Evolutionary conservation across 2,329 filamentous ascomycete species (phyloP), one percentile per base, ranked within the genome.

Genomic region (Botrytis fabae): DNA sequence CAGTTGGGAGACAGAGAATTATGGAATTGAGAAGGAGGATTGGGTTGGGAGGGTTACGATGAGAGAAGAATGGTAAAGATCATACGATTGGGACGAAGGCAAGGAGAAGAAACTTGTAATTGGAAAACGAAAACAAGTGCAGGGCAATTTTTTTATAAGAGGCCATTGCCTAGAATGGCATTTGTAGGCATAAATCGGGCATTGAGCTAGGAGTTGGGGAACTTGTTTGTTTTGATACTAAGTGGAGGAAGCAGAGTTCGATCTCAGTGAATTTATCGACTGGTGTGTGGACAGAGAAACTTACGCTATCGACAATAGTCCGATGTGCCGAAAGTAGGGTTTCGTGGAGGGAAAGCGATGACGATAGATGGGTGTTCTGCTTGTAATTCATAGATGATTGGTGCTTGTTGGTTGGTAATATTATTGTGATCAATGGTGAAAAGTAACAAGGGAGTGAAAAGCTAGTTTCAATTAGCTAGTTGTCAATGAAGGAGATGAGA

Each of bases 21-120:
- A 80, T 84, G 71, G 81, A 83, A 71, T 77, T 86, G 76, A 80
- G 82, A 71, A 77, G 79, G 73, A 81, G 79, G 74, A 84, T 86
- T 75, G 69, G 65, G 25, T 12, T 57, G 65, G 35, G 35, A 14
- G 35, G 48, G 18, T 57, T 69, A 51, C 48, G 65, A 35, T 69
- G 65, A 69, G 18, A n/a, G 35, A 44, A 38, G 18, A 57, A 57
- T 16, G 25, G n/a, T n/a, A 42, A 32, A 3, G 18, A 12, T 42
- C 32, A 18, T 57, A 6, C 20, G 38, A 32, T 57, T 18, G 35
- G 5, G n/a, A 69, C 10, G 65, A 32, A 69, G 48, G n/a, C 22
- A 32, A 25, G n/a, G 9, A 32, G 48, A 20, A 10, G 48, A 42
- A 57, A 32, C 35, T 68, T 68, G 65, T 68, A 22, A 42, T 69